These are phyloP conservation scores for Boechera retrofracta DNA, from an alignment of 345 rosid genomes.

Conservation along the genomic window DNA sequence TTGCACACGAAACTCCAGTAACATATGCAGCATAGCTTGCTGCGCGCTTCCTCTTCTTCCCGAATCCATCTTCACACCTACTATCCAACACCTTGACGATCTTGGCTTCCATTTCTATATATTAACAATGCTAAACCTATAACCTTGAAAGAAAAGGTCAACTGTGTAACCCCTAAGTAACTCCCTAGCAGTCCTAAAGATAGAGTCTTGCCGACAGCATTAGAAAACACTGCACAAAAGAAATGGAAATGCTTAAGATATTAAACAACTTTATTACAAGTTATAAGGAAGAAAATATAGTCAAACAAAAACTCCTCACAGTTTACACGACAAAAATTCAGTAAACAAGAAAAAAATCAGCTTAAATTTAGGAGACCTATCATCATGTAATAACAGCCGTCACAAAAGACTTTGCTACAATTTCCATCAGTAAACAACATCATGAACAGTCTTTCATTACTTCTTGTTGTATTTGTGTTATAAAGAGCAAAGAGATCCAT, in stretches of 20 bases:
- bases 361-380: background rate
- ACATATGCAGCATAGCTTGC: constrained; percentile 46
- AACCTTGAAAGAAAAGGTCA: constrained; percentile 46
- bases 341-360: no score
- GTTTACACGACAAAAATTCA: background rate
- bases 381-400: background rate
- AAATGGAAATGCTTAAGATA: background rate
- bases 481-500: background rate
- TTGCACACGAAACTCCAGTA: constrained; percentile 49
- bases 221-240: constrained; percentile 41
- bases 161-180: constrained; percentile 36
- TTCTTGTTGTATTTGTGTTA: background rate
- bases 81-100: constrained; percentile 70
- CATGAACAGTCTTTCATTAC: constrained; percentile 4
- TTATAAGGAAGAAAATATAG: background rate
- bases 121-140: constrained; percentile 58
- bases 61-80: constrained; percentile 43
- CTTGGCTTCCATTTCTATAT: constrained; percentile 67
- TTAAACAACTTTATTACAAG: background rate
- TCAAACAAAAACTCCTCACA: constrained; percentile 1
- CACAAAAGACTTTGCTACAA: constrained; percentile 11
- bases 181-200: constrained; percentile 53
- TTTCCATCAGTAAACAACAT: background rate
- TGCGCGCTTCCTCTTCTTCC: constrained; percentile 61
- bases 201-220: constrained; percentile 43